These are phyloP conservation scores for Sporisorium reilianum DNA, from an alignment of 1,284 basidiomycete species.

Conservation along the genomic window DNA sequence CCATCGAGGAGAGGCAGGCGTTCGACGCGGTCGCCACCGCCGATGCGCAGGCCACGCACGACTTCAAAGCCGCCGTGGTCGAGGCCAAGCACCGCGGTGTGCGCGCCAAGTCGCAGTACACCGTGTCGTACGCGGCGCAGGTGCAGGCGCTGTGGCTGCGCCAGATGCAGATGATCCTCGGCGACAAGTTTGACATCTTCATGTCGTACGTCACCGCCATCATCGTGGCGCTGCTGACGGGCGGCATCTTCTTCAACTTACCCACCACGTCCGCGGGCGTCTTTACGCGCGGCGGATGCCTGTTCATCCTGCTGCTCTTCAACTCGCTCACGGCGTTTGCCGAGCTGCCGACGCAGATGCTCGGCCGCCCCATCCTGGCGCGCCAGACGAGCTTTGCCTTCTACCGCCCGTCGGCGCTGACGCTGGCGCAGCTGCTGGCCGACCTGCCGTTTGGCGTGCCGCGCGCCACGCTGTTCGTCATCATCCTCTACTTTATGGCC, in stretches of 20 bases:
- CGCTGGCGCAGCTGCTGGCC: conserved; percentile 57
- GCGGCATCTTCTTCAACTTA: conserved; percentile 80
- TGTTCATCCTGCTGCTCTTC: conserved; percentile 75
- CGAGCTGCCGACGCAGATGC: conserved; percentile 59
- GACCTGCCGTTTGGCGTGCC: conserved; percentile 71
- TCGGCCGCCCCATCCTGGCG: conserved; percentile 55
- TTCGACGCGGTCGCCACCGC: conserved; percentile 78
- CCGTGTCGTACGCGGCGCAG: conserved; percentile 75
- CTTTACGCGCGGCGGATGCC: conserved; percentile 83
- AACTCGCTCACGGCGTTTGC: conserved; percentile 70
- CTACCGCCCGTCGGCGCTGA: conserved; percentile 64
- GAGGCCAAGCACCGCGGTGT: conserved; percentile 86
- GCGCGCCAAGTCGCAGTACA: conserved; percentile 86
- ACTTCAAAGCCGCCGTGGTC: conserved; percentile 80
- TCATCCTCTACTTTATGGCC: conserved; percentile 69
- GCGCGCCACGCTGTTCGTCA: conserved; percentile 69
- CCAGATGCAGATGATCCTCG: conserved; percentile 81
- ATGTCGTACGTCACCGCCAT: conserved; percentile 68
- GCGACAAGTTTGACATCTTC: conserved; percentile 84
- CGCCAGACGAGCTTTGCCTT: conserved; percentile 61
- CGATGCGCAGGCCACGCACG: conserved; percentile 74
- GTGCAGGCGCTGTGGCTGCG: conserved; percentile 77
- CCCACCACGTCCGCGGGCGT: conserved; percentile 73
- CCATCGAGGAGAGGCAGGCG: conserved; percentile 73
- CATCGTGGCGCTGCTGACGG: conserved; percentile 80